A percentile compares a stretch with the other conserved stretches of the same genome.
These are phyloP conservation scores for Marasmius tenuissimus DNA, from an alignment of 1,284 basidiomycete genomes.

Conservation along the genomic window DNA sequence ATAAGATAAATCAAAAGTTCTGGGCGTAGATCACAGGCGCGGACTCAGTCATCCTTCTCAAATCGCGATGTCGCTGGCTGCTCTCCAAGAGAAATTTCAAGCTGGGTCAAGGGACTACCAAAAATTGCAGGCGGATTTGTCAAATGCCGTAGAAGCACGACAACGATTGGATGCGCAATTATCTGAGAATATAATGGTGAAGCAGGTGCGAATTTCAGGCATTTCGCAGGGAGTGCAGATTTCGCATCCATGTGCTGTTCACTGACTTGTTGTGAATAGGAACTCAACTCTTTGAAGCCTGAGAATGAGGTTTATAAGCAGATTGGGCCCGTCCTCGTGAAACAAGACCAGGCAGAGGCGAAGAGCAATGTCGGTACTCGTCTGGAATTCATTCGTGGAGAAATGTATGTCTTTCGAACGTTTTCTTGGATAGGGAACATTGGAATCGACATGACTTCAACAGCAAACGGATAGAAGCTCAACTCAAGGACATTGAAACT, in stretches of 20 bases:
- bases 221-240: neutral
- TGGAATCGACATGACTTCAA: conserved; percentile 7
- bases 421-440: neutral
- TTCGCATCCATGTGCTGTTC: neutral
- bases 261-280: conserved; percentile 45
- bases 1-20: neutral
- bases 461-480: conserved; percentile 80
- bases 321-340: conserved; percentile 88
- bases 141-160: conserved; percentile 72
- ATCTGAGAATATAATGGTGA: conserved; percentile 90
- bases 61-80: conserved; percentile 42
- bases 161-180: conserved; percentile 87
- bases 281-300: conserved; percentile 76
- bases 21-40: neutral
- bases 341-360: conserved; percentile 89
- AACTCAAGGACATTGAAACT: conserved; percentile 74
- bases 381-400: conserved; percentile 85
- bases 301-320: conserved; percentile 91
- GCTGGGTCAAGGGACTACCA: conserved; percentile 72
- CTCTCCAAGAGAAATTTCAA: conserved; percentile 50
- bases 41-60: neutral
- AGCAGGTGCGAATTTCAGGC: conserved; percentile 62
- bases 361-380: conserved; percentile 90
- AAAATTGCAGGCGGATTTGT: conserved; percentile 75
- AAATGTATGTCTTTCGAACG: conserved; percentile 70